These are phyloP conservation scores for Geosmithia putterillii DNA, from an alignment of 2,329 filamentous ascomycete species.

Conservation along the genomic window DNA sequence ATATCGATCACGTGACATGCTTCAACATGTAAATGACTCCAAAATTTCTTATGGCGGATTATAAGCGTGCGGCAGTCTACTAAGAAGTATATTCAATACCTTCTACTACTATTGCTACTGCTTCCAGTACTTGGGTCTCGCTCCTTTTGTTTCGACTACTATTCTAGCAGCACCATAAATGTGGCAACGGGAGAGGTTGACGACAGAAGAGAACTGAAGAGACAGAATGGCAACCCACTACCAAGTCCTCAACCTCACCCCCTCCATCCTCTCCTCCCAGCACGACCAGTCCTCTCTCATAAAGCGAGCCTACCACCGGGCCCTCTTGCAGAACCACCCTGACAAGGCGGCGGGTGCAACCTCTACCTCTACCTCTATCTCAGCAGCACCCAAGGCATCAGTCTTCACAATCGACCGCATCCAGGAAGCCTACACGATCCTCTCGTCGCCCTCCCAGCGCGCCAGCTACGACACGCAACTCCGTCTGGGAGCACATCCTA, in stretches of 20 bases:
- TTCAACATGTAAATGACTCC: not conserved
- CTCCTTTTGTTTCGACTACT: too few relatives aligned
- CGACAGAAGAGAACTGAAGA: not conserved
- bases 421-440: conserved; percentile 41
- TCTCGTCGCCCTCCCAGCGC: conserved; percentile 37
- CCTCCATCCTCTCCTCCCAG: conserved; percentile 29
- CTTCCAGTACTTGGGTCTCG: too few relatives aligned
- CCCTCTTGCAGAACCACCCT: conserved; percentile 53
- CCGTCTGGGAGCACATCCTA: conserved; percentile 16
- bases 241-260: conserved; percentile 44
- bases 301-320: conserved; percentile 52
- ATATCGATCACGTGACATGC: not conserved
- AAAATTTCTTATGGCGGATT: not conserved
- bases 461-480: conserved; percentile 41
- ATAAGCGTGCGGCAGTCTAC: too few relatives aligned
- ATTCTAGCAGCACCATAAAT: too few relatives aligned
- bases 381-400: conserved; percentile 2
- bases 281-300: conserved; percentile 33
- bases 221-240: conserved; percentile 36
- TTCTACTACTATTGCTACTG: too few relatives aligned
- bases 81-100: too few relatives aligned
- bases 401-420: conserved; percentile 27
- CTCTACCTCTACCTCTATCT: not conserved
- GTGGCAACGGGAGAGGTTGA: not conserved
- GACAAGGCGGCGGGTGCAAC: conserved; percentile 32